Base-by-base conservation (phyloP, 257 asterid genomes). In the Fraxinus americana region DNA sequence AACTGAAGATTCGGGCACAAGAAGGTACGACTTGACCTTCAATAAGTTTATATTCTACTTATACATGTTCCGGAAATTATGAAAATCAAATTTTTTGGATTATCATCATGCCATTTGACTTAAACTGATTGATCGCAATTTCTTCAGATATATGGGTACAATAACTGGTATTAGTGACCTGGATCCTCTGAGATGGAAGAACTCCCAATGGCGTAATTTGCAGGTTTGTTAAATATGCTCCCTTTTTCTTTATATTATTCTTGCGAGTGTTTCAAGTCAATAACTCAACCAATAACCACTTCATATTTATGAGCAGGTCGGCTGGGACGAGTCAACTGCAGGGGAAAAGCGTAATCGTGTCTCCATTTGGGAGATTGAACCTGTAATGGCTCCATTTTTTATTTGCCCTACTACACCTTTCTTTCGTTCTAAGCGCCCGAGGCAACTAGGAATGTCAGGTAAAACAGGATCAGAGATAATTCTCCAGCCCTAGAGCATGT, bases 331-430 rank as follows among this genome's bases (percentile, higher is more conserved):
- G 88, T 95, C 97, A 9, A 90, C 94, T 63, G 92, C 96, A 25
- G 99, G 97, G 52, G 98, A 95, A 78, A 91, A 85, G 89, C 93
- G 93, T 30, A 90, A 76, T 23, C 94, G 99, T 41, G 98, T 95
- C 78, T 95, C 99, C 36, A 88, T 91, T 75, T 95, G 99, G 99
- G 99, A 95, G 87, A 92, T 95, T 16, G 99, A 95, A 74, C 99
- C 99, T 4, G 96, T 92, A 36, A 92, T 95, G 23, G 98, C 99
- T 45, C 99, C 99, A 2, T 95, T 95, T 86, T 95, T 95, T 85
- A 89, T 92, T 69, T 95, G 99, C 78, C 99, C 98, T 11, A 88
- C 97, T 14, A 92, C 99, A 1, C 90, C 97, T 36, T 89, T 91
- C 87, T 89, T 92, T 83, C 86, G 94, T 36, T 65, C 92, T 17